Evolutionary conservation across 306 rosid species (phyloP), one percentile per base, ranked within the genome.

Genomic region (Acmispon strigosus): DNA sequence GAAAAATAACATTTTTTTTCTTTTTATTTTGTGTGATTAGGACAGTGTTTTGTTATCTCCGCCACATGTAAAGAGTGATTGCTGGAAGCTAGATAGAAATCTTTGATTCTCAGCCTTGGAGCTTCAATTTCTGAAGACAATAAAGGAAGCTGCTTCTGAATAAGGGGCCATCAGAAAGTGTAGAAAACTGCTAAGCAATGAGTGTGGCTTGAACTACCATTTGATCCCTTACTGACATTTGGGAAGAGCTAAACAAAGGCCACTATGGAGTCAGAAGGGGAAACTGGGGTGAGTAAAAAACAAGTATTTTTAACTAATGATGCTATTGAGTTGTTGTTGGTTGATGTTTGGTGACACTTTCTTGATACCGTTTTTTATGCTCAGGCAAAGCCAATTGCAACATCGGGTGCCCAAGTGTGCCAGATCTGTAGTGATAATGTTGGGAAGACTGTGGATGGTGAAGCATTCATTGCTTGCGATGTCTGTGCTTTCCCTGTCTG

Each of bases 401-500:
- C 53, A 68, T 66, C 81, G 84, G 88, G 86, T 41, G 82, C 77
- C 47, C 91, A 89, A 75, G 89, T 72, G 44, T 94, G 99, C 80
- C 95, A 90, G 74, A 94, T 94, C 49, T 94, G 99, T 72, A 85
- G 90, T 65, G 99, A 94, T 60, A 76, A 34, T 75, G 87, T 94
- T 37, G 97, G 99, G 80, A 90, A 87, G 90, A 84, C 91, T 3
- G 78, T 78, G 45, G 86, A 84, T 34, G 95, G 96, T 4, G 96
- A 94, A 13, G 83, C 88, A 2, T 94, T 94, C 67, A 62, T 76
- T 48, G 99, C 99, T 0, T 94, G 99, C 53, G 78, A 83, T 34
- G 84, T 81, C 50, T 94, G 99, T 14, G 84, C 91, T 8, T 91
- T 94, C 57, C 97, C 96, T 50, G 99, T 94, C 11, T 94, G 99